Conservation (phyloP, 306 rosid species). For the Senna siamea region DNA sequence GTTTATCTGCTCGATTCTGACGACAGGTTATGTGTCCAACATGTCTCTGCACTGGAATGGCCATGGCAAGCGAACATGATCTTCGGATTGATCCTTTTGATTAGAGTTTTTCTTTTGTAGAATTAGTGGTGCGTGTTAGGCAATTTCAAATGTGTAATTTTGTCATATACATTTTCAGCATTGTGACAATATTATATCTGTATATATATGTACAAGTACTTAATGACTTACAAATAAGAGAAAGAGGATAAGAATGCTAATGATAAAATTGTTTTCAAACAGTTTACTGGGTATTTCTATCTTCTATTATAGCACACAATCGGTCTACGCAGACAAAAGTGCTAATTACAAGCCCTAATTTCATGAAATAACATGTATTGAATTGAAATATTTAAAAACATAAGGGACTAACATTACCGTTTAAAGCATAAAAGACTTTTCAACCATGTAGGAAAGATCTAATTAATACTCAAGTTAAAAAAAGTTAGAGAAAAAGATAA, state of each 20-base stretch:
- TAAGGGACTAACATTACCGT: too few species aligned
- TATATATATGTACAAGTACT: constrained; percentile 38
- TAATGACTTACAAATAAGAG: constrained; percentile 5
- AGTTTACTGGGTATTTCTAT: neutral
- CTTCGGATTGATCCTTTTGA: constrained; percentile 96
- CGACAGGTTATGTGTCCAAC: constrained; percentile 98
- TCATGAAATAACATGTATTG: too few species aligned
- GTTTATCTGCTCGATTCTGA: neutral
- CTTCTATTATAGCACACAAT: too few species aligned
- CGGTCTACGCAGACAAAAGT: too few species aligned
- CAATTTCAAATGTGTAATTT: constrained; percentile 25
- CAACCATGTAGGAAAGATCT: too few species aligned
- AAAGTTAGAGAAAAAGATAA: too few species aligned
- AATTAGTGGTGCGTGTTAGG: neutral
- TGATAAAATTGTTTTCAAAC: neutral
- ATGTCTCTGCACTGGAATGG: constrained; percentile 99
- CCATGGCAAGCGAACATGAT: constrained; percentile 98
- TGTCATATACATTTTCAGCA: constrained; percentile 4
- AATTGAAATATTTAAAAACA: too few species aligned
- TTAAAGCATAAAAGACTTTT: too few species aligned
- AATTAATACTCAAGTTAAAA: too few species aligned
- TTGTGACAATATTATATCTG: constrained; percentile 37
- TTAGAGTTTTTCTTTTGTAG: constrained; percentile 38
- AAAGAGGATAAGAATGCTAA: constrained; percentile 3
- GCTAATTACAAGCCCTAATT: too few species aligned